phyloP scores from a whole-genome alignment of 2,329 filamentous ascomycete species.

The Aspergillus pseudoviridinutans region DNA sequence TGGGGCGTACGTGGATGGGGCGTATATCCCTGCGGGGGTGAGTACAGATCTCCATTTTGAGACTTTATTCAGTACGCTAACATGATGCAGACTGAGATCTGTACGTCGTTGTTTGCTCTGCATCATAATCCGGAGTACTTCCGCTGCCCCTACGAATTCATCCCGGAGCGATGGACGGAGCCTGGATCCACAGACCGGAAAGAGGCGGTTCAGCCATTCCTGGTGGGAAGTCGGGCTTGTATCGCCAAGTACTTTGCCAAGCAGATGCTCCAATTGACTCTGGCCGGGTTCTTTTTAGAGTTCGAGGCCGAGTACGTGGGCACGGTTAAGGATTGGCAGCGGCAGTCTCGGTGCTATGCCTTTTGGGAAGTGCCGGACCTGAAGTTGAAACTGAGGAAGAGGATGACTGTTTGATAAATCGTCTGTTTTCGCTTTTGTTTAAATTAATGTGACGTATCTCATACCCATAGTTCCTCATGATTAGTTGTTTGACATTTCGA shows the following conservation, averaged over 20 bases:
- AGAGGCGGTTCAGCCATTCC: slow-evolving; percentile 22
- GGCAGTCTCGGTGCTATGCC: slow-evolving; percentile 21
- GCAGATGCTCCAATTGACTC: slow-evolving; percentile 22
- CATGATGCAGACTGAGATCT: slow-evolving; percentile 19
- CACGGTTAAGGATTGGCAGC: slow-evolving; percentile 19
- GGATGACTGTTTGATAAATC: background rate
- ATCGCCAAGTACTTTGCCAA: slow-evolving; percentile 26
- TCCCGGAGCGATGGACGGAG: slow-evolving; percentile 33
- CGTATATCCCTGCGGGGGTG: slow-evolving; percentile 22
- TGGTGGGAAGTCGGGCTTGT: slow-evolving; percentile 23
- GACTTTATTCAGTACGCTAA: too few species aligned
- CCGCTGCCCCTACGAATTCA: slow-evolving; percentile 23
- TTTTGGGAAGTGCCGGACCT: slow-evolving; percentile 25
- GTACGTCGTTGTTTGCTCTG: slow-evolving; percentile 26
- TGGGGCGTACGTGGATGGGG: slow-evolving; percentile 19
- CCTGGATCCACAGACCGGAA: slow-evolving; percentile 17
- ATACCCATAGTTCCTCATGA: too few species aligned
- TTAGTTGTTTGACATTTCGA: background rate
- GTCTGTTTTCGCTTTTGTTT: background rate
- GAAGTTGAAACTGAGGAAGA: slow-evolving; percentile 11
- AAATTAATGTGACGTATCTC: too few species aligned
- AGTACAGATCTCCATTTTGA: background rate
- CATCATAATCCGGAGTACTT: slow-evolving; percentile 31
- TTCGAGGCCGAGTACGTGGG: slow-evolving; percentile 23
- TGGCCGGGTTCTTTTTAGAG: slow-evolving; percentile 21